Base-by-base conservation (phyloP, 164 flowering plant species). In the Vitis riparia region DNA sequence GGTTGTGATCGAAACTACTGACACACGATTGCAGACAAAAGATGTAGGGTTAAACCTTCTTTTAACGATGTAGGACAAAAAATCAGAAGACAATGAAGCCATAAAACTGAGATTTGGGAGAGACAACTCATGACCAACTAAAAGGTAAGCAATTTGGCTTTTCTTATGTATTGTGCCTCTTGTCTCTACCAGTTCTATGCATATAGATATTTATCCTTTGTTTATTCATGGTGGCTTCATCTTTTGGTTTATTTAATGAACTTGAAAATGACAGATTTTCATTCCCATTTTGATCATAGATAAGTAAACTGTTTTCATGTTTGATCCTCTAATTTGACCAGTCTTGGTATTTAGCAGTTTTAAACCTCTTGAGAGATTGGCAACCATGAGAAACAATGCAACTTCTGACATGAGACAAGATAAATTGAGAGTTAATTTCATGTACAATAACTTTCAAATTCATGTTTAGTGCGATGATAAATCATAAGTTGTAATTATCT, bases 1-100 rank as follows among this genome's bases (percentile, higher is more conserved):
- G 84, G 73, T 81, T 81, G 71, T 82, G 86, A 83, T 83, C 79
- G 30, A 63, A 59, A 59, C 60, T 52, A 51, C 84, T 82, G 83
- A 74, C 79, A 81, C 15, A 72, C 44, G 70, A 74, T 64, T 16
- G 51, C 77, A 72, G 70, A 62, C 73, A 78, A 60, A 47, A 32
- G 64, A 57, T 12, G 73, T 69, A 44, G 60, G 71, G 62, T 44
- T 19, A 29, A 73, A 75, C 59, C 82, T 63, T 67, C 82, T 79
- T 82, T 83, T 77, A 67, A 80, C 78, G 81, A 61, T 48, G 63
- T 68, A 75, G 63, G 53, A 65, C 77, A 80, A 80, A 57, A 75
- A 47, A 66, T 59, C 19, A 70, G 50, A 66, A 56, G 80, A 80
- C 82, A 80, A 77, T 63, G 69, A 72, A 71, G 78, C 76, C 81